A percentile compares a stretch with the other conserved stretches of the same genome.
These are phyloP conservation scores for Komagataella pastoris DNA, from an alignment of 805 yeast species.

Conservation along the genomic window DNA sequence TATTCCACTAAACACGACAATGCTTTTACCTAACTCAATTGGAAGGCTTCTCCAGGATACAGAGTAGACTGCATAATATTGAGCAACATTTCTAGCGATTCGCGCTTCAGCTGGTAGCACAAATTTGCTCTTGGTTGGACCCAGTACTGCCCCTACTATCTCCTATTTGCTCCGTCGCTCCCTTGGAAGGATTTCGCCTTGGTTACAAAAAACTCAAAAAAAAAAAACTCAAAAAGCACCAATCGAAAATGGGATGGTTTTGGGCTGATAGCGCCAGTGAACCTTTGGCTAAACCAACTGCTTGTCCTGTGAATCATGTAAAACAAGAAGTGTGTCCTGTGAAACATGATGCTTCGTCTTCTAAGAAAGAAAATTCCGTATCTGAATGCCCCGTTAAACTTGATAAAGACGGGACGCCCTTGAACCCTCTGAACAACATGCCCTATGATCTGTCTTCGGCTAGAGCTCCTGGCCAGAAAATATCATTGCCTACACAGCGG, in stretches of 20 bases:
- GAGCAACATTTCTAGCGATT: background rate
- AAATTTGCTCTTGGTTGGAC: background rate
- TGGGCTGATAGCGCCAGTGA: slow-evolving; percentile 43
- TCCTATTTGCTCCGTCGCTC: background rate
- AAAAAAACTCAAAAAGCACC: background rate
- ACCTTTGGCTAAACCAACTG: slow-evolving; percentile 4
- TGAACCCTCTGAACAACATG: slow-evolving; percentile 85
- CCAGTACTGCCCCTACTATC: background rate
- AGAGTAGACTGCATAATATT: too few species aligned
- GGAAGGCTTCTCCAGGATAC: too few species aligned
- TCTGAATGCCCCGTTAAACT: slow-evolving; percentile 5
- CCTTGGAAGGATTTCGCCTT: background rate
- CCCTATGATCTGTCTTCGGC: slow-evolving; percentile 58
- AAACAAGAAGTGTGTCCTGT: slow-evolving; percentile 3
- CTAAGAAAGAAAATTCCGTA: slow-evolving; percentile 2
- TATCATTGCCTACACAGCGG: slow-evolving; percentile 71
- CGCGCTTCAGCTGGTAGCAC: background rate
- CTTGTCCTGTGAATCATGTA: slow-evolving; percentile 22
- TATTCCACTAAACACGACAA: too few species aligned
- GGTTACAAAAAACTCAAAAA: background rate
- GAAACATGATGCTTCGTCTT: slow-evolving; percentile 12
- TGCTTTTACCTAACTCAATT: too few species aligned
- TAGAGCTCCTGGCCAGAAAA: slow-evolving; percentile 67
- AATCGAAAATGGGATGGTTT: slow-evolving; percentile 70
- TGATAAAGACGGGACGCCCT: slow-evolving; percentile 14